These are phyloP conservation scores for Ambrosia hybrid DNA, from an alignment of 140 eudicot genomes.

Conservation along the genomic window DNA sequence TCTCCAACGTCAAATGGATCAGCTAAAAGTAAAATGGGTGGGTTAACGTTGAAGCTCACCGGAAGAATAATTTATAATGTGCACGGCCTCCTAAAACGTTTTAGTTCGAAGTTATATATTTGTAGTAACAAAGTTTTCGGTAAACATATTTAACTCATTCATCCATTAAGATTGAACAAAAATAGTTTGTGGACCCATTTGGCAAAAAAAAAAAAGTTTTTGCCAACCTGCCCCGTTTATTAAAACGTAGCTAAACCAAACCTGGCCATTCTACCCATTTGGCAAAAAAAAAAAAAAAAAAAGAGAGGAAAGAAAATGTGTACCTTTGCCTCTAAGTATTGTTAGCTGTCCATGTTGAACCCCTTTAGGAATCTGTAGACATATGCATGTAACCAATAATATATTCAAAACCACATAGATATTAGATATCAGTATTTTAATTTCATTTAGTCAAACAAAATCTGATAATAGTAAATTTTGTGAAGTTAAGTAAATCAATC, in stretches of 20 bases:
- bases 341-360: constrained; percentile 89
- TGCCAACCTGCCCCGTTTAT: background rate
- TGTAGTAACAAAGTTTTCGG: background rate
- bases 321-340: constrained; percentile 83
- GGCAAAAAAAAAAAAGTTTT: too few species aligned
- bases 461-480: background rate
- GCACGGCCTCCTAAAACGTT: background rate
- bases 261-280: background rate
- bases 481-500: constrained; percentile 1
- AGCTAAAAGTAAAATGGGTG: background rate
- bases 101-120: constrained; percentile 3
- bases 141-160: background rate
- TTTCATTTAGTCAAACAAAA: constrained; percentile 6
- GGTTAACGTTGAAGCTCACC: background rate
- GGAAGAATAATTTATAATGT: background rate
- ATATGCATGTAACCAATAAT: constrained; percentile 19
- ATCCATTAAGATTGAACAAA: background rate
- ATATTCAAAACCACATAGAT: background rate
- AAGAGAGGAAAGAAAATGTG: constrained; percentile 1
- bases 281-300: background rate
- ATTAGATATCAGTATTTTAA: background rate
- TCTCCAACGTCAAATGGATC: background rate
- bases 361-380: constrained; percentile 82
- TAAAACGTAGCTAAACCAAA: background rate
- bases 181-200: background rate